Conservation (phyloP, 768 basidiomycete genomes). For the Rhodotorula babjevae region DNA sequence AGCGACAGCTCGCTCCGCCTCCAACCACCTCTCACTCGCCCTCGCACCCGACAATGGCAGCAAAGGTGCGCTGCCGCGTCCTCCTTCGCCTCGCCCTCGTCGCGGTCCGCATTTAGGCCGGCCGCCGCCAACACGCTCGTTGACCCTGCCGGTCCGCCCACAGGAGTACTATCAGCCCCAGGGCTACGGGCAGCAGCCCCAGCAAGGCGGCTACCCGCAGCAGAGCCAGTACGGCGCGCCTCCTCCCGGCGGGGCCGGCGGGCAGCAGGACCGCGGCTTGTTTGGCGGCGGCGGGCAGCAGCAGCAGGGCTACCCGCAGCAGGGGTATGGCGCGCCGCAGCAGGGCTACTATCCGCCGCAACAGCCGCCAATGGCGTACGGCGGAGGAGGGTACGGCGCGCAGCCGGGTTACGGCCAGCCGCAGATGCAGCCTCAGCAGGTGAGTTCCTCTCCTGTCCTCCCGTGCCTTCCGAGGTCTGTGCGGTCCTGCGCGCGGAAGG, state of each 20-base stretch:
- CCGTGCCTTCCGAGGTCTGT: background rate
- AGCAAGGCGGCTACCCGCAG: background rate
- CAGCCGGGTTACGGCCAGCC: slow-evolving; percentile 16
- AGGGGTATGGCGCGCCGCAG: background rate
- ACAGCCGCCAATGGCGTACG: slow-evolving; percentile 18
- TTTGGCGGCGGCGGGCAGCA: background rate
- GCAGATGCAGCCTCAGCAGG: slow-evolving; percentile 11
- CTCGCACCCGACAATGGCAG: background rate
- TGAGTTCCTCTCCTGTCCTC: background rate
- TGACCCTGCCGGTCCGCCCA: no score
- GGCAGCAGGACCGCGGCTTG: background rate
- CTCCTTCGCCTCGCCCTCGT: background rate
- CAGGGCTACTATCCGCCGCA: slow-evolving; percentile 4
- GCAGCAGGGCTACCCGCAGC: slow-evolving; percentile 18
- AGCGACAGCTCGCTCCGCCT: no score
- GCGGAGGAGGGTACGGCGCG: slow-evolving; percentile 1
- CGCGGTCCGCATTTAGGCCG: background rate
- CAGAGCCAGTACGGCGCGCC: no score
- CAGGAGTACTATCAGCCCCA: slow-evolving; percentile 23
- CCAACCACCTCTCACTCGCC: background rate
- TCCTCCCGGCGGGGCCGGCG: no score
- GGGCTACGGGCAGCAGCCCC: background rate
- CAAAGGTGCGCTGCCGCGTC: background rate
- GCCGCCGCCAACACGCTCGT: background rate
- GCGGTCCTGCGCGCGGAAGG: background rate